Base-by-base conservation (phyloP, 2,329 filamentous ascomycete genomes). In the Clarireedia monteithiana region DNA sequence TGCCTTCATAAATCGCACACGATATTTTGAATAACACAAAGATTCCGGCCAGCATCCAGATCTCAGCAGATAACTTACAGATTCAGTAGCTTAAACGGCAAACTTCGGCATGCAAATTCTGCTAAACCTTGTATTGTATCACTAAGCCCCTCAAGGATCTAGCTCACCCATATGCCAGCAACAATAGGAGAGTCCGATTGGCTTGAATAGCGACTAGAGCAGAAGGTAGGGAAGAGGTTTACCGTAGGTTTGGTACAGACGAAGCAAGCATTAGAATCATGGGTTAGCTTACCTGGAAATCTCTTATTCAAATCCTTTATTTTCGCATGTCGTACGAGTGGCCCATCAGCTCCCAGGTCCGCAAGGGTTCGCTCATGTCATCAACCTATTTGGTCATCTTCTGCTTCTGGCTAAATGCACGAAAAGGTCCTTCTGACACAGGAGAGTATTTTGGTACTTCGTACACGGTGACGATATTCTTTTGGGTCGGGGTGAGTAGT, bases 181-280 rank as follows among this genome's bases (percentile, higher is more conserved):
- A 26, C 46, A 44, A 50, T 14, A 50, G 20, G 46, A 50, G 15
- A 26, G 38, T 44, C 53, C 53, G 38, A 55, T 55, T 55, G 53
- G 53, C 23, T 36, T 50, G 24, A 20, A 50, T 55, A 27, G 24
- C 38, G 34, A 48, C 17, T n/a, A 38, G 30, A 20, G 50, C 12
- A 20, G 27, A 52, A 10, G 46, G 46, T 38, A 39, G 30, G 46
- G 46, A 50, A 50, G 46, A 17, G 24, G 46, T 55, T 55, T 55
- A 55, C 53, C 53, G 46, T 55, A 38, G 53, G 53, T 36, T 36
- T 55, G 53, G 53, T 55, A 54, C 52, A 46, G 52, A 23, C 48
- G 36, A 54, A 30, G 52, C 52, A 49, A 49, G 53, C 52, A 55
- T 55, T 23, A 44, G 10, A 36, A 50, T 55, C 36, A 50, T 20